Base-by-base conservation (phyloP, 345 rosid species). In the Gossypium raimondii region DNA sequence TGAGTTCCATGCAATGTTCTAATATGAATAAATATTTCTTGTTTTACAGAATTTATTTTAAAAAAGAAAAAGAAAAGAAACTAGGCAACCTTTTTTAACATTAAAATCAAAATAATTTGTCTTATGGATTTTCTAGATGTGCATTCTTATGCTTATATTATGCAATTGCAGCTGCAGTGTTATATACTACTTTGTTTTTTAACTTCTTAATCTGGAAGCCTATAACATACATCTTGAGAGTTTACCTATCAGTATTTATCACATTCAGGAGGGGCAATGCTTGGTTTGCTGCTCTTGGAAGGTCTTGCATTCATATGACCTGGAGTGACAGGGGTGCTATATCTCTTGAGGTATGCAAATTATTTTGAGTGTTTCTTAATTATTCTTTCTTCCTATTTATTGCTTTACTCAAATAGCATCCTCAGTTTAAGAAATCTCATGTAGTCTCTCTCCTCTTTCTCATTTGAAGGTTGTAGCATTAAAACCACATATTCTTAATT, bases 291-390 rank as follows among this genome's bases (percentile, higher is more conserved):
- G 88, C 97, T 62, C 78, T 94, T 50, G 97, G 97, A 68, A 89
- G 88, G 61, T 87, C 89, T 52, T 94, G 98, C 81, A 90, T 94
- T 83, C 97, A 94, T 80, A 85, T 92, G 82, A 92, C 98, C 38
- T 94, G 98, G 99, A 83, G 84, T 72, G 98, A 90, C 67, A 86
- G 93, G 47, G 97, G 97, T 75, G 97, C 98, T 56, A 88, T 93
- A 78, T 94, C 98, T 75, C 93, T 94, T 13, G 96, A 91, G 97
- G 98, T 91, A 79, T 78, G 80, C 73, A 25, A 47, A 48, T 11
- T 43, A 22, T 18, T 66, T 57, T 4, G 11, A 45, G 60, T 70
- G 63, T 29, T 76, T 53, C 53, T n/a, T 62, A 45, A 14, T 10
- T 60, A 3, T 73, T 59, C 17, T 27, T 69, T 38, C 7, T 69